phyloP scores from a whole-genome alignment of 2,329 filamentous ascomycete genomes.

The Tolypocladium endophyticum region DNA sequence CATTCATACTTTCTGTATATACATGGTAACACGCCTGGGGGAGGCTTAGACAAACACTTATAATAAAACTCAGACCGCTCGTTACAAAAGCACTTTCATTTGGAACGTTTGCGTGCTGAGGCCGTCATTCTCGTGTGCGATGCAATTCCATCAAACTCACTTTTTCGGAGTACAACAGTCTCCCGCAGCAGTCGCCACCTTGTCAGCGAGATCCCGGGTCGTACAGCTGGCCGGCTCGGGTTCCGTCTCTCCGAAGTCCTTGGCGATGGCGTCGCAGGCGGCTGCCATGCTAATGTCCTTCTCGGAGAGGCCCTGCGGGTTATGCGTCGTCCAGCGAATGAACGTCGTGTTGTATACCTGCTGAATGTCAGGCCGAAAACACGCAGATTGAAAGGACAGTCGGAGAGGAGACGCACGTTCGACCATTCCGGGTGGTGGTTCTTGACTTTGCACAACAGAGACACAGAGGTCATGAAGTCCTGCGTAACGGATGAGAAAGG shows the following conservation, averaged over 20 bases:
- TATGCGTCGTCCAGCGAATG: conserved; percentile 66
- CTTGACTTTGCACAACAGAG: conserved; percentile 54
- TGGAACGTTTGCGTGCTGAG: neutral
- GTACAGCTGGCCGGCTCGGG: conserved; percentile 21
- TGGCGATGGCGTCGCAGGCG: conserved; percentile 50
- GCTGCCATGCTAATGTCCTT: conserved; percentile 53
- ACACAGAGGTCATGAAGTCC: conserved; percentile 68
- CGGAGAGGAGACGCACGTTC: conserved; percentile 38
- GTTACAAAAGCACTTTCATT: neutral
- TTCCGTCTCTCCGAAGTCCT: conserved; percentile 43
- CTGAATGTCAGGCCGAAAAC: neutral
- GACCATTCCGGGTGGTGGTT: conserved; percentile 72
- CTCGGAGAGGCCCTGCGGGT: conserved; percentile 50
- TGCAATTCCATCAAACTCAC: neutral
- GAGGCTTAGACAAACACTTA: conserved; percentile 3
- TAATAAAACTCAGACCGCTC: conserved; percentile 2
- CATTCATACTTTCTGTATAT: conserved; percentile 19
- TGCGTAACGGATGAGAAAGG: conserved; percentile 16
- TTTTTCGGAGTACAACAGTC: conserved; percentile 44
- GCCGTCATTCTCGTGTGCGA: neutral
- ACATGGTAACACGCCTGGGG: conserved; percentile 3
- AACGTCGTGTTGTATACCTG: conserved; percentile 61
- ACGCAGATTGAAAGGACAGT: neutral
- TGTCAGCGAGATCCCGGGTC: conserved; percentile 34
- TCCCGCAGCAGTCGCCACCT: conserved; percentile 32